Conservation (phyloP, 208 protist genomes). For the Leishmania arabica region DNA sequence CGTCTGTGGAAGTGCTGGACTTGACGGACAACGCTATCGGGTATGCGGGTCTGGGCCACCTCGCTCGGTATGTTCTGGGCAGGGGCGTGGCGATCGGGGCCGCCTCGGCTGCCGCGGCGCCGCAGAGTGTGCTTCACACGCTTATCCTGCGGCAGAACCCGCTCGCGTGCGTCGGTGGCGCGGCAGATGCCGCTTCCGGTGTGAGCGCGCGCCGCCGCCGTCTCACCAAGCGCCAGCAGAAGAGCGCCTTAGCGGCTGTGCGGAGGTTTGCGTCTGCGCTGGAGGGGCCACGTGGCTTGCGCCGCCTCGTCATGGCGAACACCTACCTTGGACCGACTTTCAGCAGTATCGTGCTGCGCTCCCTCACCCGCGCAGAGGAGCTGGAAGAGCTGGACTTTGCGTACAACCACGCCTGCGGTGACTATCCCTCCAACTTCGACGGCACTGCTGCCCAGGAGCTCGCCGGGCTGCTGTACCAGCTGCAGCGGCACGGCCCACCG, state of each 20-base stretch:
- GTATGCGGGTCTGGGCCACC: slow-evolving; percentile 64
- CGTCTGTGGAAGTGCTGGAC: slow-evolving; percentile 72
- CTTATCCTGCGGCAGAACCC: slow-evolving; percentile 38
- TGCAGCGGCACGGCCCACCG: slow-evolving; percentile 1
- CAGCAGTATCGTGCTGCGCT: slow-evolving; percentile 54
- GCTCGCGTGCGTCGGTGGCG: slow-evolving; percentile 24
- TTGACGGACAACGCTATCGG: slow-evolving; percentile 82
- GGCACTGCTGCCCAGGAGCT: slow-evolving; percentile 40
- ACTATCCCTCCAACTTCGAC: slow-evolving; percentile 54
- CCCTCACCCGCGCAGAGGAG: slow-evolving; percentile 36
- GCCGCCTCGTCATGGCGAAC: slow-evolving; percentile 60
- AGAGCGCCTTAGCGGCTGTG: slow-evolving; percentile 24
- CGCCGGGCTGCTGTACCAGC: slow-evolving; percentile 50
- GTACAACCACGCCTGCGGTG: slow-evolving; percentile 77
- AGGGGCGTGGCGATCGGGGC: slow-evolving; percentile 34
- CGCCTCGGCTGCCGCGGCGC: slow-evolving; percentile 26
- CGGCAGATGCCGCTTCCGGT: slow-evolving; percentile 17
- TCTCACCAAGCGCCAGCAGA: slow-evolving; percentile 27
- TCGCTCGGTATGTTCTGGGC: slow-evolving; percentile 65
- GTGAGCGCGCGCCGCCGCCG: slow-evolving; percentile 20
- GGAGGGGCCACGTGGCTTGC: slow-evolving; percentile 45
- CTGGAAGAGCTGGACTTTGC: slow-evolving; percentile 81
- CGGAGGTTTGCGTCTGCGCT: slow-evolving; percentile 57
- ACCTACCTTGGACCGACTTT: slow-evolving; percentile 79
- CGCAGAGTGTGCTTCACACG: slow-evolving; percentile 42